Evolutionary conservation across 1,284 basidiomycete genomes (phyloP), one percentile per base, ranked within the genome.

Genomic region (Cryptococcus hybrid): DNA sequence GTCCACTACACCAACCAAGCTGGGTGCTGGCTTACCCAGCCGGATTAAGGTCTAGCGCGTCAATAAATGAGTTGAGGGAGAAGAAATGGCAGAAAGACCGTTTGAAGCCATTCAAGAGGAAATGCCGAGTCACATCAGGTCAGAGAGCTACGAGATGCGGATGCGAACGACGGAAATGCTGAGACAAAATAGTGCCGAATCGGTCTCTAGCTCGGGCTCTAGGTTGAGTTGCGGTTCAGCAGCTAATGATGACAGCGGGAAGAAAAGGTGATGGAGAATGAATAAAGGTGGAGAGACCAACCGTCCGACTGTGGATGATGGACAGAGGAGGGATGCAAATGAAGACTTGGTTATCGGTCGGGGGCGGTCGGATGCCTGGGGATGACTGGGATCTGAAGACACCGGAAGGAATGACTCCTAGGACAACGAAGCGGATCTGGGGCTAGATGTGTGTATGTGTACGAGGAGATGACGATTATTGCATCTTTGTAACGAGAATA

Each of bases 261-360:
- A 66, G 61, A 70, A 64, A 58, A 64, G 58, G 51, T 73, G 69
- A 67, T 70, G 69, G 70, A 67, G 63, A 51, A 30, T 64, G 18
- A 54, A 54, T n/a, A 62, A 57, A 3, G 40, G 39, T 58, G 55
- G 35, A 45, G 54, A 12, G 58, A 54, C 39, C 30, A 9, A 42
- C 12, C 12, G 50, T 5, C 13, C 46, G 3, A 49, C 45, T 38
- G 52, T 36, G 35, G 40, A 39, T 36, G 15, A 58, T 52, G 48
- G 47, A 59, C 54, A 54, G 47, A 37, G 52, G 7, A 58, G 64
- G 45, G 64, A 67, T 35, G 60, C 56, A 13, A 67, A 63, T 45
- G 60, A 62, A 55, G 58, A 62, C 61, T 63, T 59, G 8, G 52
- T 24, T 3, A 24, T 62, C 24, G 57, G 51, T 15, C 56, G 52